Evolutionary conservation across 768 basidiomycete species (phyloP).

Genomic region (Cystoderma amianthinum): DNA sequence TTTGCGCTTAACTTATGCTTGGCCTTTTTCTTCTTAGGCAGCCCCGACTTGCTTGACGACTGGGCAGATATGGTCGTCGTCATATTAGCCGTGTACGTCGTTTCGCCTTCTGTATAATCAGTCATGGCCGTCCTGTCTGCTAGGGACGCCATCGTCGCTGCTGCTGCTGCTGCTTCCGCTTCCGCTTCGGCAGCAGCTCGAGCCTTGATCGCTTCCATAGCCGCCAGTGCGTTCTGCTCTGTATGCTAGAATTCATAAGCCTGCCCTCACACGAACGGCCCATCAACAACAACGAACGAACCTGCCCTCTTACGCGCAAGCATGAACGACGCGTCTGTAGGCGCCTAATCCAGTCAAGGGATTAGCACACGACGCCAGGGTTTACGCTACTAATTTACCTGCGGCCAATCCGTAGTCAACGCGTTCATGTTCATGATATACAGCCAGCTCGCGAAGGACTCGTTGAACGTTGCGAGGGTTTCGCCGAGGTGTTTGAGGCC

Average conservation of each 20-base stretch:
- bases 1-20: slow-evolving; percentile 70
- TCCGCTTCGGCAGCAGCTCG: slow-evolving; percentile 43
- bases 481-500: slow-evolving; percentile 65
- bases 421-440: slow-evolving; percentile 95
- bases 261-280: no score
- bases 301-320: slow-evolving; percentile 58
- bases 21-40: slow-evolving; percentile 45
- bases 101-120: slow-evolving; percentile 32
- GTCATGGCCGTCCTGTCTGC: slow-evolving; percentile 34
- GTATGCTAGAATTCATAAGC: no score
- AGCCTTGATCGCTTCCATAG: no score
- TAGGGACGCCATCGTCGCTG: slow-evolving; percentile 19
- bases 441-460: slow-evolving; percentile 86
- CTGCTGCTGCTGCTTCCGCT: slow-evolving; percentile 24
- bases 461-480: slow-evolving; percentile 82
- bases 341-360: slow-evolving; percentile 35
- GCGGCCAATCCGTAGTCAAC: slow-evolving; percentile 88
- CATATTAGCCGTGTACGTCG: slow-evolving; percentile 32
- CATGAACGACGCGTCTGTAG: slow-evolving; percentile 50
- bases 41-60: slow-evolving; percentile 21
- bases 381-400: slow-evolving; percentile 35
- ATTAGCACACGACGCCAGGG: background rate
- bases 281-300: slow-evolving; percentile 18
- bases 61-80: slow-evolving; percentile 26
- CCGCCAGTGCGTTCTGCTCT: slow-evolving; percentile 54